Conservation (phyloP, 2,329 filamentous ascomycete species). For the Parastagonospora nodorum region DNA sequence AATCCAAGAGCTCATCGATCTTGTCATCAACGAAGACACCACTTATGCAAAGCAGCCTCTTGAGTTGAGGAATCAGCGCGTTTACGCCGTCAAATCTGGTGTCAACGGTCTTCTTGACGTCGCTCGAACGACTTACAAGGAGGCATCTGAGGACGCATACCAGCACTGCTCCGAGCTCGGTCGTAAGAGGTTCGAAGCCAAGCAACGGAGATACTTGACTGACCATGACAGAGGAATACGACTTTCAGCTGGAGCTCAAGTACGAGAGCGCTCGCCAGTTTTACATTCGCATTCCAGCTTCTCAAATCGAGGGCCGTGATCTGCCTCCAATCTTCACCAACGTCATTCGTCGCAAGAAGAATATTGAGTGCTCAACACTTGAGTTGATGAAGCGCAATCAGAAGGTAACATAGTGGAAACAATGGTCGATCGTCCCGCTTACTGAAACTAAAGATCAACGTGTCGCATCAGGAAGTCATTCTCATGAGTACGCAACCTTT, state of each 20-base stretch:
- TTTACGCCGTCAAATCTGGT: conserved; percentile 86
- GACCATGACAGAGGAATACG: conserved; percentile 50
- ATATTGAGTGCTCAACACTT: conserved; percentile 85
- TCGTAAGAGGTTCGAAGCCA: conserved; percentile 51
- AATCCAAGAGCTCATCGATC: conserved; percentile 68
- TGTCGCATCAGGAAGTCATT: conserved; percentile 83
- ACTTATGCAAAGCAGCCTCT: conserved; percentile 77
- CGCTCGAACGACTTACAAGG: conserved; percentile 85
- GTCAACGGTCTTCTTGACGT: conserved; percentile 88
- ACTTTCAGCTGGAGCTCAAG: conserved; percentile 68
- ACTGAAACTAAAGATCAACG: conserved; percentile 62
- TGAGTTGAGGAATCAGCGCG: conserved; percentile 86
- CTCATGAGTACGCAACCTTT: conserved; percentile 63
- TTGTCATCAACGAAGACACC: conserved; percentile 79
- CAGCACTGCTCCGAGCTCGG: conserved; percentile 71
- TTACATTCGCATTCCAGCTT: conserved; percentile 70
- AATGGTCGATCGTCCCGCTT: background rate
- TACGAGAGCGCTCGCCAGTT: conserved; percentile 81
- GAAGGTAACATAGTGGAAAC: conserved; percentile 31
- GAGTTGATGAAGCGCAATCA: conserved; percentile 78
- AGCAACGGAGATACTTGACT: background rate
- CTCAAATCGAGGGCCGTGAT: conserved; percentile 64
- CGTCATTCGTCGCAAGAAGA: conserved; percentile 70
- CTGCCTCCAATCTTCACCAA: conserved; percentile 80
- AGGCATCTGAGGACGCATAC: conserved; percentile 78